phyloP scores from a whole-genome alignment of 2,329 filamentous ascomycete species.

The Sporothrix inflata region DNA sequence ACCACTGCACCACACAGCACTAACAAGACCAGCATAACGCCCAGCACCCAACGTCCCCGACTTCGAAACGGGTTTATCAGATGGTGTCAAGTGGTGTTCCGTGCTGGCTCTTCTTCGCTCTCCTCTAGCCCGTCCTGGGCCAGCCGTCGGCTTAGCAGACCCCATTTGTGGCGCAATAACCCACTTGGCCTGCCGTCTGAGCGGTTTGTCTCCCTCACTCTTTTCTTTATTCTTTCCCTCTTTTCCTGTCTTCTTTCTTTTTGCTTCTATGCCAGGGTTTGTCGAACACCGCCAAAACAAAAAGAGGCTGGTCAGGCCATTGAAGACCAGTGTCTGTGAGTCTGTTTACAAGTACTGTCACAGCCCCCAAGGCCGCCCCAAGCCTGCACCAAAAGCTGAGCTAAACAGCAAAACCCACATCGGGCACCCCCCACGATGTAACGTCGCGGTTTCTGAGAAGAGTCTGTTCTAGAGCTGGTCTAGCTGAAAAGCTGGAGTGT shows the following conservation, averaged over 20 bases:
- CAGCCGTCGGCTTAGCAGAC: background rate
- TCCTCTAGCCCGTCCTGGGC: background rate
- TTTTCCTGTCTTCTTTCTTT: background rate
- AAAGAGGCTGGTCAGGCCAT: background rate
- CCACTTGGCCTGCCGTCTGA: constrained; percentile 4
- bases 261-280: background rate
- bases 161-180: constrained; percentile 7
- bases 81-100: background rate
- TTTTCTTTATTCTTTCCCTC: background rate
- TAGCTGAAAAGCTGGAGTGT: background rate
- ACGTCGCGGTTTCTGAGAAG: constrained; percentile 5
- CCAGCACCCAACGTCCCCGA: background rate
- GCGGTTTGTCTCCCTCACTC: background rate
- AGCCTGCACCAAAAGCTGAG: background rate
- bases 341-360: too few relatives aligned
- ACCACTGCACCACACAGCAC: background rate
- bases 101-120: background rate
- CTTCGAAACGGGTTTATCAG: background rate
- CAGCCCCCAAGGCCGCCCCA: background rate
- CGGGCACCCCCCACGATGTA: constrained; percentile 5
- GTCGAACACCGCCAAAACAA: background rate
- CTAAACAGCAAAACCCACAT: background rate
- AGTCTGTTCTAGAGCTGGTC: background rate
- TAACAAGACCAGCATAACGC: background rate
- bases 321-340: background rate